Evolutionary conservation across 2,329 filamentous ascomycete genomes (phyloP).

Genomic region (Sarocladiaceae sp.): DNA sequence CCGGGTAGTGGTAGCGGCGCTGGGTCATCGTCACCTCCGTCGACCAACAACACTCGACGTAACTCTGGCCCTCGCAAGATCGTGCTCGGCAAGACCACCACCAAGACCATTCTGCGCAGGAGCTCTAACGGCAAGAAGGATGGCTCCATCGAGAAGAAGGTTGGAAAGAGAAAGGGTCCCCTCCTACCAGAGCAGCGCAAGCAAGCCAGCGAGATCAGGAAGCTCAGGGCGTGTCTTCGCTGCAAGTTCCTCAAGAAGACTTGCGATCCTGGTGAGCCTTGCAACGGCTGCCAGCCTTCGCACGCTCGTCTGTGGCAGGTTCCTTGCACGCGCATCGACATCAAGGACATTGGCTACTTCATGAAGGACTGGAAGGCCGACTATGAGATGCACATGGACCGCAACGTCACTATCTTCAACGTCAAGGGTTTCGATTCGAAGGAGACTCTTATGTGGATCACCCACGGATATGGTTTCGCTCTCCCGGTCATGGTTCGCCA

Average conservation of each 20-base stretch:
- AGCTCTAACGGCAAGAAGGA: constrained; percentile 74
- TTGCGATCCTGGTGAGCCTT: constrained; percentile 95
- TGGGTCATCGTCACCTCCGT: constrained; percentile 53
- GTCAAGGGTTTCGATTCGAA: constrained; percentile 76
- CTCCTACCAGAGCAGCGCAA: constrained; percentile 90
- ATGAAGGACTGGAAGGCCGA: constrained; percentile 99
- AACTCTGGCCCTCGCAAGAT: constrained; percentile 68
- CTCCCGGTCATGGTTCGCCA: constrained; percentile 90
- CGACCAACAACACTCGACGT: constrained; percentile 55
- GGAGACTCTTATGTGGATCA: constrained; percentile 78
- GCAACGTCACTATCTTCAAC: constrained; percentile 86
- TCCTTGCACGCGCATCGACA: constrained; percentile 94
- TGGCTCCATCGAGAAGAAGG: constrained; percentile 75
- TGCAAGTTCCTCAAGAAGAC: constrained; percentile 99
- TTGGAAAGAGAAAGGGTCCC: constrained; percentile 83
- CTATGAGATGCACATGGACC: constrained; percentile 82
- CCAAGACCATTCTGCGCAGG: constrained; percentile 80
- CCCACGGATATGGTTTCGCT: constrained; percentile 90
- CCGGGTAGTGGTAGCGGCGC: constrained; percentile 49
- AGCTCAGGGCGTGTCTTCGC: constrained; percentile 84
- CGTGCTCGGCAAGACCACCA: constrained; percentile 61
- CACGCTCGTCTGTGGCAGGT: constrained; percentile 96
- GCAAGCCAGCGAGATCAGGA: constrained; percentile 94
- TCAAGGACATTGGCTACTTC: constrained; percentile 97
- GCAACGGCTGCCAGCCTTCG: constrained; percentile 88